Conservation (phyloP, 1,139 yeast species). For the Blastobotrys proliferans region DNA sequence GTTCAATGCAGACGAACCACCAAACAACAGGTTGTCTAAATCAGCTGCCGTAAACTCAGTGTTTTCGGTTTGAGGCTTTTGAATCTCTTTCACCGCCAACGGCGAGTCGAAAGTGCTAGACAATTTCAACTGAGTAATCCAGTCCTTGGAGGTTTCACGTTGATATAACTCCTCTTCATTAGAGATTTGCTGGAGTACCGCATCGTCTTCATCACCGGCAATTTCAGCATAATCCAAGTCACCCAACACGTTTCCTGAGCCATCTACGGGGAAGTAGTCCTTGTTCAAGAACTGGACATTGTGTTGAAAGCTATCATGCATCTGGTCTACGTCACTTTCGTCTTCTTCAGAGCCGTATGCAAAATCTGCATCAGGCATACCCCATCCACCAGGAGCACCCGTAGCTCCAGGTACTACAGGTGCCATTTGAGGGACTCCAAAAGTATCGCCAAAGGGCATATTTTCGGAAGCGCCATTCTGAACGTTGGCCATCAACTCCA, state of each 20-base stretch:
- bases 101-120: conserved; percentile 20
- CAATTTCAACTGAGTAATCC: conserved; percentile 20
- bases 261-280: not conserved
- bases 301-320: conserved; percentile 2
- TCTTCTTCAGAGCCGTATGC: conserved; percentile 14
- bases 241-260: not conserved
- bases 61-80: conserved; percentile 1
- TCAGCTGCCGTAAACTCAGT: conserved; percentile 29
- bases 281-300: not conserved
- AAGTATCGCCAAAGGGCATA: conserved; percentile 14
- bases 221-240: conserved; percentile 1
- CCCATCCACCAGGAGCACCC: conserved; percentile 10
- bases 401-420: too few species aligned
- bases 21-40: conserved; percentile 54
- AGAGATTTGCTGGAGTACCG: not conserved
- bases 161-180: not conserved
- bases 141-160: conserved; percentile 13
- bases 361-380: conserved; percentile 11
- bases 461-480: too few species aligned
- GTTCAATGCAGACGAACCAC: conserved; percentile 35
- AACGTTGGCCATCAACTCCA: too few species aligned
- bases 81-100: conserved; percentile 9
- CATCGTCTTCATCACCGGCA: not conserved
- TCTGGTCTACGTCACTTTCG: not conserved
- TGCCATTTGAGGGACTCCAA: conserved; percentile 5